Evolutionary conservation across 1,284 basidiomycete species (phyloP).

Genomic region (Phlebopus sp.): DNA sequence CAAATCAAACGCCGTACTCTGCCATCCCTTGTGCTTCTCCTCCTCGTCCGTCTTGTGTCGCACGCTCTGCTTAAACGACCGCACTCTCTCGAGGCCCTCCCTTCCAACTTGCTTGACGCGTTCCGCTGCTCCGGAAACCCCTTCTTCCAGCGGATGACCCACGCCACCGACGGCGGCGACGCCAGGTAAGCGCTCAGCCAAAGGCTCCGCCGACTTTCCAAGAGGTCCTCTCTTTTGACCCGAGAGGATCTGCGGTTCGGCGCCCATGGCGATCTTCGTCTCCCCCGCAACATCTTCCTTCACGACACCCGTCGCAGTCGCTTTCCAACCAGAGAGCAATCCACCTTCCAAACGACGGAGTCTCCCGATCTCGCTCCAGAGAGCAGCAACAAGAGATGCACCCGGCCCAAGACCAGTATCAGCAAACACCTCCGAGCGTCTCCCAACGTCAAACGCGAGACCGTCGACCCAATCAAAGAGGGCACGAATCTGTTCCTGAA

Average conservation of each 20-base stretch:
- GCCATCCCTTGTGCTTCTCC: constrained; percentile 20
- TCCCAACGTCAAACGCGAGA: constrained; percentile 54
- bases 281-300: constrained; percentile 39
- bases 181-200: constrained; percentile 35
- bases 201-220: constrained; percentile 48
- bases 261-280: constrained; percentile 60
- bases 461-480: constrained; percentile 50
- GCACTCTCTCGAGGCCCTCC: constrained; percentile 18
- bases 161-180: too few relatives aligned
- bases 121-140: constrained; percentile 4
- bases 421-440: constrained; percentile 57
- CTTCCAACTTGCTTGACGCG: constrained; percentile 7
- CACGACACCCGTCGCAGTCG: constrained; percentile 61
- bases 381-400: constrained; percentile 48
- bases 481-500: constrained; percentile 51
- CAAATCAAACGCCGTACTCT: constrained; percentile 28
- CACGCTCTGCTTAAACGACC: constrained; percentile 29
- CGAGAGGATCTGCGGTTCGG: constrained; percentile 64
- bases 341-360: constrained; percentile 41
- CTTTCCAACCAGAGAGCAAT: constrained; percentile 43
- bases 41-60: constrained; percentile 18
- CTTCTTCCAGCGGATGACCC: not conserved
- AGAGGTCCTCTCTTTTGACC: constrained; percentile 63
- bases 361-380: constrained; percentile 65
- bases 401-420: constrained; percentile 55